phyloP scores from a whole-genome alignment of 805 yeast genomes.

The Danielozyma ontarioensis region DNA sequence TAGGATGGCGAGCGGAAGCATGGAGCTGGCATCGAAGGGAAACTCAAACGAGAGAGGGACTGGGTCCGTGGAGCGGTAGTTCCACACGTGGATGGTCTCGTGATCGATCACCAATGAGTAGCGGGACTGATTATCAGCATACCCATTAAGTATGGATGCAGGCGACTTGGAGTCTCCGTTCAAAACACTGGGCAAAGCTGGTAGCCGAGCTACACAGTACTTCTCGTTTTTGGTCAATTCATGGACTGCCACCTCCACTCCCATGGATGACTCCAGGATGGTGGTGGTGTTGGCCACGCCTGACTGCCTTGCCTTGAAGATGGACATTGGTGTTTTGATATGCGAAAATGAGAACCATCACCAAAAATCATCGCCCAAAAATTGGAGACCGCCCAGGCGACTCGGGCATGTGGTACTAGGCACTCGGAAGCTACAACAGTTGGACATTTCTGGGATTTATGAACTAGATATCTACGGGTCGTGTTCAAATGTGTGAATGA shows the following conservation, averaged over 20 bases:
- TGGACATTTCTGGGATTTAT: no score
- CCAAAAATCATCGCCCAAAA: no score
- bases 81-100: conserved; percentile 62
- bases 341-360: no score
- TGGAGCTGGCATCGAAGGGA: conserved; percentile 25
- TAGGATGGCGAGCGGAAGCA: conserved; percentile 50
- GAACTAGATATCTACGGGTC: no score
- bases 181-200: conserved; percentile 48
- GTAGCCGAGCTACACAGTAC: conserved; percentile 52
- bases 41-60: conserved; percentile 55
- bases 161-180: conserved; percentile 21
- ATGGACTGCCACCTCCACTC: not conserved
- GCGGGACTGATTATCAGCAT: conserved; percentile 42
- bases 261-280: not conserved
- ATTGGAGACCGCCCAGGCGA: no score
- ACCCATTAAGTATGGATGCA: conserved; percentile 34
- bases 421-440: no score
- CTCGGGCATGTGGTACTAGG: no score
- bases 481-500: no score
- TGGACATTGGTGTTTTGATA: no score
- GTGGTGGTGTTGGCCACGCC: not conserved
- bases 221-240: conserved; percentile 57
- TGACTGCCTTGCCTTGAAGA: not conserved
- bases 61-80: conserved; percentile 55
- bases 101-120: conserved; percentile 47